Conservation (phyloP, 169 alveolate genomes). For the Eimeria brunetti region DNA sequence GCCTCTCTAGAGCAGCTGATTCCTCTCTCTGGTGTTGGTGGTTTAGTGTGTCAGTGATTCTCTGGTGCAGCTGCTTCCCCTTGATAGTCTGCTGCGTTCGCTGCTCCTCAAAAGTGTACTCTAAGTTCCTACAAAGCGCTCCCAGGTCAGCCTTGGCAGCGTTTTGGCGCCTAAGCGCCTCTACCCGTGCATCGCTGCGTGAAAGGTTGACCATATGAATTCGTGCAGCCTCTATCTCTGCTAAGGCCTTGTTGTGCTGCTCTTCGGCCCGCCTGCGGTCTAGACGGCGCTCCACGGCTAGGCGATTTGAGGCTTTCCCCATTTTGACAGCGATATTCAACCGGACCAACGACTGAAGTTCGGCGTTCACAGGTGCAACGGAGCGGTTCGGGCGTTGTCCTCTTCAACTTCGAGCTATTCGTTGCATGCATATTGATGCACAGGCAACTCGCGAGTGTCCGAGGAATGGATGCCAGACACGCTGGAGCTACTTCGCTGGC, state of each 20-base stretch:
- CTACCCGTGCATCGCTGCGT: slow-evolving; percentile 75
- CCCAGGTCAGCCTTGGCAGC: slow-evolving; percentile 15
- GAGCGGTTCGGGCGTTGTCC: neutral
- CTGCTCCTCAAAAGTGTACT: slow-evolving; percentile 63
- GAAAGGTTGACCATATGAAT: slow-evolving; percentile 21
- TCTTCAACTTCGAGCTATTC: neutral
- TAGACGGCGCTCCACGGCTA: slow-evolving; percentile 50
- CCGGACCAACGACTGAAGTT: neutral
- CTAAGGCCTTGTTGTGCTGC: slow-evolving; percentile 29
- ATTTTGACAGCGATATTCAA: neutral
- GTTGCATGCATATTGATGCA: neutral
- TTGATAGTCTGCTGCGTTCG: slow-evolving; percentile 23
- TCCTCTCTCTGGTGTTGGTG: slow-evolving; percentile 13
- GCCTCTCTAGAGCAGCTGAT: slow-evolving; percentile 8
- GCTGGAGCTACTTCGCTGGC: neutral
- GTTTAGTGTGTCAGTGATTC: slow-evolving; percentile 32
- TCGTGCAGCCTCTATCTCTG: slow-evolving; percentile 17
- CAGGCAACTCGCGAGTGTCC: neutral
- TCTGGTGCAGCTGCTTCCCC: slow-evolving; percentile 49
- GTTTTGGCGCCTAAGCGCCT: slow-evolving; percentile 63
- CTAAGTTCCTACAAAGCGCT: slow-evolving; percentile 41
- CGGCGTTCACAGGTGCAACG: neutral
- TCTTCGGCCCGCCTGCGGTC: slow-evolving; percentile 53
- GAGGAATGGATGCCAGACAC: neutral
- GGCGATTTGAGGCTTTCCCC: slow-evolving; percentile 69